Evolutionary conservation across 2,329 filamentous ascomycete genomes (phyloP).

Genomic region (Colletotrichum abscissum): DNA sequence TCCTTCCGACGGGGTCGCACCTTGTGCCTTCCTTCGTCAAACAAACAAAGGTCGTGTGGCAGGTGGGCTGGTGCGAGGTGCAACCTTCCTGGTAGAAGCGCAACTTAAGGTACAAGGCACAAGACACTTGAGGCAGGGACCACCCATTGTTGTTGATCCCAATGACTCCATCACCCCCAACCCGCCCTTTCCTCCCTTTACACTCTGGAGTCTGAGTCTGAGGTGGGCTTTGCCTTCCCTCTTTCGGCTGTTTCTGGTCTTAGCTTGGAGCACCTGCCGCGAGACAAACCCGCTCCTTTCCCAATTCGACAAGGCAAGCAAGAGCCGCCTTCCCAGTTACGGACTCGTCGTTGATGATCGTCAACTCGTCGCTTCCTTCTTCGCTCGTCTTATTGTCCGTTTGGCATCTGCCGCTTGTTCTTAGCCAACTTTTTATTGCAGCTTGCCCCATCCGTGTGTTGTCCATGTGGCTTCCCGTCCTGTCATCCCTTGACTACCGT

Average conservation of each 20-base stretch:
- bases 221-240: background rate
- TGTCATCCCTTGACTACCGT: background rate
- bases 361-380: background rate
- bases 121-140: slow-evolving; percentile 13
- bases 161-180: background rate
- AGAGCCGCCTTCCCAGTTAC: background rate
- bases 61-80: slow-evolving; percentile 24
- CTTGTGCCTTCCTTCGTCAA: background rate
- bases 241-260: background rate
- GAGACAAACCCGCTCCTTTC: background rate
- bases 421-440: too few relatives aligned
- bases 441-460: background rate
- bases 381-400: background rate
- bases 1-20: background rate
- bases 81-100: slow-evolving; percentile 9
- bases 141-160: slow-evolving; percentile 13
- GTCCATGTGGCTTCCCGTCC: slow-evolving; percentile 27
- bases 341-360: background rate
- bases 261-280: background rate
- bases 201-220: background rate
- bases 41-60: slow-evolving; percentile 2
- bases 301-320: background rate
- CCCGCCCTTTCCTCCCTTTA: background rate
- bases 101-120: too few relatives aligned
- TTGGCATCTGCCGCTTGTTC: too few relatives aligned